Percentiles rank a stretch among this genome's conserved stretches.
Evolutionary conservation across 208 protist species (phyloP).

Genomic region (Tritrichomonas foetus): DNA sequence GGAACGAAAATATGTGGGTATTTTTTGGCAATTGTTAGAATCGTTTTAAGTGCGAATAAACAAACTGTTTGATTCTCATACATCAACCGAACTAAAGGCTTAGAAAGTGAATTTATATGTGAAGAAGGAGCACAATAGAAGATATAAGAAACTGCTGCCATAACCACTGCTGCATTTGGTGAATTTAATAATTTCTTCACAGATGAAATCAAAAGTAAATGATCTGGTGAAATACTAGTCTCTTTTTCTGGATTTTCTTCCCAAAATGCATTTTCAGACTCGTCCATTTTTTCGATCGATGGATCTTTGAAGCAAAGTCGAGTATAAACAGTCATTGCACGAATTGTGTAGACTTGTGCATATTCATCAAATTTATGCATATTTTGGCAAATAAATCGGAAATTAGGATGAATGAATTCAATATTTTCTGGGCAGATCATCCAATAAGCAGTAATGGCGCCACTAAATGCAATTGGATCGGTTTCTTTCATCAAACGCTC

Average conservation of each 20-base stretch:
- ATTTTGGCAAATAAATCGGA: not conserved
- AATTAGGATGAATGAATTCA: not conserved
- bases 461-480: not conserved
- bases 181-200: not conserved
- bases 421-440: not conserved
- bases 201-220: not conserved
- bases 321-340: not conserved
- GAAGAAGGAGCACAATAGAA: not conserved
- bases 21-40: not conserved
- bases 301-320: not conserved
- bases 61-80: not conserved
- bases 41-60: not conserved
- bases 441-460: constrained; percentile 24
- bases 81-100: not conserved
- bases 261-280: not conserved
- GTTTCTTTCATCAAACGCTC: not conserved
- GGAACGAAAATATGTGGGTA: not conserved
- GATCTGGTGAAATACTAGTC: not conserved
- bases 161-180: not conserved
- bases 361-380: not conserved
- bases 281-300: not conserved
- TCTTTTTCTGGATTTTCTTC: not conserved
- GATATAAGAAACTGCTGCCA: not conserved
- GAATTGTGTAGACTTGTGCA: not conserved
- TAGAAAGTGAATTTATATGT: not conserved